These are phyloP conservation scores for Stentor coeruleus DNA, from an alignment of 73 alveolate genomes.

Conservation along the genomic window DNA sequence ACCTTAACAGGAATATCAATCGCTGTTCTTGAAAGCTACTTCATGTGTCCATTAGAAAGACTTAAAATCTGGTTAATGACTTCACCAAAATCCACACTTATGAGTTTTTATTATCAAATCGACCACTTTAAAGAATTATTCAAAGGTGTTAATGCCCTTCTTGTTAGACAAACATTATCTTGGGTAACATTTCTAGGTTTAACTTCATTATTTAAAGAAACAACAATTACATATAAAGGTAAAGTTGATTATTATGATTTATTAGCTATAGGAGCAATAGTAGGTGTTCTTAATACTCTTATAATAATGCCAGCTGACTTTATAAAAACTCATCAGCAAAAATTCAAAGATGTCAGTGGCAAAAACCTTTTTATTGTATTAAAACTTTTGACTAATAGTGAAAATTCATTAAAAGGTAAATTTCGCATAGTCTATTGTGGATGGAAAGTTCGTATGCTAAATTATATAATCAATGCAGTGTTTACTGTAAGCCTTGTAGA, in stretches of 20 bases:
- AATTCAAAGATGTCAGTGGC: neutral
- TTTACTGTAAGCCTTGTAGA: neutral
- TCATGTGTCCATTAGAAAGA: conserved; percentile 23
- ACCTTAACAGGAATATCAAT: neutral
- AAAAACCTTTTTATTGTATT: neutral
- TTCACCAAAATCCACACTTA: neutral
- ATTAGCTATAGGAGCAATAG: neutral
- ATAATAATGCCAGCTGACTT: conserved; percentile 11
- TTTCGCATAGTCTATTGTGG: neutral
- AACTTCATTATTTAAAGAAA: conserved; percentile 13
- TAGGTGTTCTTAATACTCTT: neutral
- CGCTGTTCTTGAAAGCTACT: neutral
- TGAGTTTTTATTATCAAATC: neutral
- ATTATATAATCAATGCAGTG: neutral
- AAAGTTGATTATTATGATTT: neutral
- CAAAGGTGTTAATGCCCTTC: neutral
- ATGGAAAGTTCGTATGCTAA: neutral
- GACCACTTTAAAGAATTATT: neutral
- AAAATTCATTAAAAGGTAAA: neutral
- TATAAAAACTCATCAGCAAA: conserved; percentile 15
- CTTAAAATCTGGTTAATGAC: conserved; percentile 17
- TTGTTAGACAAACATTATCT: neutral
- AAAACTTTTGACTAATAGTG: neutral
- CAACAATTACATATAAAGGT: neutral
- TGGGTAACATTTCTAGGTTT: conserved; percentile 14